phyloP scores from a whole-genome alignment of 2,329 filamentous ascomycete species.

The Clarireedia monteithiana region DNA sequence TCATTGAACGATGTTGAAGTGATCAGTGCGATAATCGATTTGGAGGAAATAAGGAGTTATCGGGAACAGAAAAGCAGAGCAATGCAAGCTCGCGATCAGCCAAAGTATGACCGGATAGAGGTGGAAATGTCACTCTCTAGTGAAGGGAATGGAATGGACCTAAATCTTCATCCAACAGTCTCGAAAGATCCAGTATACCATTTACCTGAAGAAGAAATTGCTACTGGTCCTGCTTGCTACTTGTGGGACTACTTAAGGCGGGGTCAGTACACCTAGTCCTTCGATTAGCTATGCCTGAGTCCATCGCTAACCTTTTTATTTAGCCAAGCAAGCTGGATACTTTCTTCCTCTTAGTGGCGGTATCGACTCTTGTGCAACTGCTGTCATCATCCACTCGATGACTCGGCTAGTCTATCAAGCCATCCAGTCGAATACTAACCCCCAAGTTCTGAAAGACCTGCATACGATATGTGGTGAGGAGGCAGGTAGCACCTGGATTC shows the following conservation, averaged over 20 bases:
- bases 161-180: constrained; percentile 29
- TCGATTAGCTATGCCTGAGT: too few species aligned
- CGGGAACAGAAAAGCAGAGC: constrained; percentile 32
- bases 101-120: constrained; percentile 34
- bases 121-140: constrained; percentile 37
- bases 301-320: background rate
- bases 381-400: constrained; percentile 9
- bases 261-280: too few species aligned
- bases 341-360: constrained; percentile 10
- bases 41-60: constrained; percentile 62
- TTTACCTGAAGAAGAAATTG: constrained; percentile 9
- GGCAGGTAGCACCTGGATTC: constrained; percentile 35
- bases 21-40: constrained; percentile 55
- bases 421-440: constrained; percentile 39
- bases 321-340: constrained; percentile 6
- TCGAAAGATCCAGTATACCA: constrained; percentile 4
- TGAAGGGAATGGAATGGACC: constrained; percentile 35
- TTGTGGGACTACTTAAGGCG: constrained; percentile 7
- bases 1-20: constrained; percentile 53
- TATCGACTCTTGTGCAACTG: constrained; percentile 5
- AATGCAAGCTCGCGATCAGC: constrained; percentile 18
- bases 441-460: constrained; percentile 41
- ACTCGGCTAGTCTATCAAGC: constrained; percentile 48
- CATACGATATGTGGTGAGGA: constrained; percentile 46
- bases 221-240: constrained; percentile 4